These are phyloP conservation scores for Lactifluus subvellereus DNA, from an alignment of 768 basidiomycete genomes.

Conservation along the genomic window DNA sequence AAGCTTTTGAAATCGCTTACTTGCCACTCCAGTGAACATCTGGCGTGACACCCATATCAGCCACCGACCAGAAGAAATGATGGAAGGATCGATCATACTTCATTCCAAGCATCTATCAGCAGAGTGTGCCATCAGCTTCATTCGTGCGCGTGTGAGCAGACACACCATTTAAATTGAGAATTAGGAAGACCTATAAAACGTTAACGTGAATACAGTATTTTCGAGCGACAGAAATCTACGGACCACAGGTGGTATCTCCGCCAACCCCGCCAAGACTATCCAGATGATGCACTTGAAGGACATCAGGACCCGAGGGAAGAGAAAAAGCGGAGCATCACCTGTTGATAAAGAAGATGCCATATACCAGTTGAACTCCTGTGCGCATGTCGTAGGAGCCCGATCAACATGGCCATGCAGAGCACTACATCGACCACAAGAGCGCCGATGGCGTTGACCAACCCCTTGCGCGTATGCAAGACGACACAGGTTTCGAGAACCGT, in stretches of 20 bases:
- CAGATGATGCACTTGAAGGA: slow-evolving; percentile 3
- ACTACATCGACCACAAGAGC: neutral
- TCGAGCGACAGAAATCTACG: neutral
- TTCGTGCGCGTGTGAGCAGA: neutral
- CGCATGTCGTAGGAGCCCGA: slow-evolving; percentile 2
- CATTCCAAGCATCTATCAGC: neutral
- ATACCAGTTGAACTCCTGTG: neutral
- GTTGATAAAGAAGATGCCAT: slow-evolving; percentile 17
- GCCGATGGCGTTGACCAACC: neutral
- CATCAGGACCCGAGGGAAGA: neutral
- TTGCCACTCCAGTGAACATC: neutral
- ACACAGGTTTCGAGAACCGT: neutral
- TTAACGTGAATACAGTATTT: neutral
- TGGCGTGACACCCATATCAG: neutral
- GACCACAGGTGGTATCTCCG: neutral
- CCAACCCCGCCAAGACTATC: neutral
- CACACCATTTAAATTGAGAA: neutral
- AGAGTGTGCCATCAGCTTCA: neutral
- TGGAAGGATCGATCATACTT: neutral
- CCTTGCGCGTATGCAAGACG: neutral
- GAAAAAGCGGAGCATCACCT: neutral
- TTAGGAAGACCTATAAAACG: neutral
- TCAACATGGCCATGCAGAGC: neutral
- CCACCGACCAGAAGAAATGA: neutral
- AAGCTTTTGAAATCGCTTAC: neutral